These are phyloP conservation scores for Sporothrix schenckii DNA, from an alignment of 2,329 filamentous ascomycete species.

Conservation along the genomic window DNA sequence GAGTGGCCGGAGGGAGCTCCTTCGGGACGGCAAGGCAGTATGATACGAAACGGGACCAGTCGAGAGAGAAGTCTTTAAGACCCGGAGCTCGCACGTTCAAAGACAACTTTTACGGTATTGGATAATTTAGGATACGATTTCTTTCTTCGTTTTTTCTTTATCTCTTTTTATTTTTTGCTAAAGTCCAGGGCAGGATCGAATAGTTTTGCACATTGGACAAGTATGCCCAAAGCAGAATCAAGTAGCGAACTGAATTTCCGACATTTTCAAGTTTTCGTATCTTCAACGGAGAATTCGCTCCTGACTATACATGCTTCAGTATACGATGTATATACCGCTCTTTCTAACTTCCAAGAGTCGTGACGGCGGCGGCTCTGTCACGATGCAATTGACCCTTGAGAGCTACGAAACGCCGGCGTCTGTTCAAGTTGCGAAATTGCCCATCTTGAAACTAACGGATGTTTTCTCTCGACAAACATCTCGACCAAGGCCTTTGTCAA, in stretches of 20 bases:
- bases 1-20: no score
- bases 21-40: no score
- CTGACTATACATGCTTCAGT: not conserved
- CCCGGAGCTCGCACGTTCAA: no score
- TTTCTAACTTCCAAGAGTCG: not conserved
- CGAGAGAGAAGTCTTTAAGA: no score
- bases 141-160: not conserved
- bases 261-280: not conserved
- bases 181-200: not conserved
- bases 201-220: not conserved
- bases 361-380: not conserved
- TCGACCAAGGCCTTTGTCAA: not conserved
- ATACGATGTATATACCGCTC: not conserved
- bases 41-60: no score
- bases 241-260: not conserved
- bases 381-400: not conserved
- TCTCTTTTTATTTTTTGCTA: not conserved
- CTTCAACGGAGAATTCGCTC: not conserved
- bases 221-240: not conserved
- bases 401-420: not conserved
- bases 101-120: not conserved
- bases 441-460: no score
- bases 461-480: not conserved
- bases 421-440: slow-evolving; percentile 4
- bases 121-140: not conserved